Conservation (phyloP, 257 asterid species). For the Solanum ossicruentum region DNA sequence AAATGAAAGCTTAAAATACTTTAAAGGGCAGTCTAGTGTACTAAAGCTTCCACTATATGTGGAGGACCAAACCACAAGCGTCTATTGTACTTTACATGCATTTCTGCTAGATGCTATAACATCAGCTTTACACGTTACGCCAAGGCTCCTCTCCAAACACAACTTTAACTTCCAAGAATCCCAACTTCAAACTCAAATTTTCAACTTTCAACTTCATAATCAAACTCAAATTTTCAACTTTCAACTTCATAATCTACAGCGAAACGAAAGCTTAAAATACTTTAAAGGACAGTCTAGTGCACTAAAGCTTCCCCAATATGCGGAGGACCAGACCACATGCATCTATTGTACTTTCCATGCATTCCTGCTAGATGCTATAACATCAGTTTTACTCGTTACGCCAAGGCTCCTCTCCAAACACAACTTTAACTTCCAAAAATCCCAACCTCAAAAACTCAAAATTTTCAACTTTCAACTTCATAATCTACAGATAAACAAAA, state of each 20-base stretch:
- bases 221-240: too few relatives aligned
- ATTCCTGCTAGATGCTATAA: neutral
- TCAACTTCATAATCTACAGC: too few relatives aligned
- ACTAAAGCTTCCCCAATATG: neutral
- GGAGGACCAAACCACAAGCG: neutral
- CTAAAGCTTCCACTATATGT: neutral
- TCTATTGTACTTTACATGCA: neutral
- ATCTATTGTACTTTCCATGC: neutral
- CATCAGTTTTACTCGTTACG: neutral
- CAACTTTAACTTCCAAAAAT: neutral
- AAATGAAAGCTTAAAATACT: neutral
- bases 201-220: too few relatives aligned
- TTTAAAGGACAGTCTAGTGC: neutral
- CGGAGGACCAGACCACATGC: neutral
- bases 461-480: neutral
- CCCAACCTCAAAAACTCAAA: neutral
- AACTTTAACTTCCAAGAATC: too few relatives aligned
- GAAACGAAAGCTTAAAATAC: too few relatives aligned
- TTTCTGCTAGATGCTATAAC: neutral
- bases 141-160: neutral
- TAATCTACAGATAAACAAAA: neutral
- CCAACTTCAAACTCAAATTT: too few relatives aligned
- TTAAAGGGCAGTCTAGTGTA: neutral
- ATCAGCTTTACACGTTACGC: neutral
- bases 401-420: neutral